Evolutionary conservation across 345 rosid genomes (phyloP), one percentile per base, ranked within the genome.

Genomic region (Pistacia integerrima): DNA sequence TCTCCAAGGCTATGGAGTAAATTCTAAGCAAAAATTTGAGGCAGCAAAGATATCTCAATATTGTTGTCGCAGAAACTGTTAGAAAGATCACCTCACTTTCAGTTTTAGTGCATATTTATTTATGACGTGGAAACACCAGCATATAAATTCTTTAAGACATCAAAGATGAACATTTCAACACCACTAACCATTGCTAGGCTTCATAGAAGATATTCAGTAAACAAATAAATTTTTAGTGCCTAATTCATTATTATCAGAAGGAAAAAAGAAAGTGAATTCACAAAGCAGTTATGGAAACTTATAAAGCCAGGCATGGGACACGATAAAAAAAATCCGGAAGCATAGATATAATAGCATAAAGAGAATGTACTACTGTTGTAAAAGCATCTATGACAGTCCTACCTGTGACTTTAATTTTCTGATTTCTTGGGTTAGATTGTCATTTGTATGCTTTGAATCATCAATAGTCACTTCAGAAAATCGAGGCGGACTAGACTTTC

Each of bases 351-450:
- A 51, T 30, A 22, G 30, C 65, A 46, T 12, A 22, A 25, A 33
- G 11, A 60, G n/a, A 44, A 68, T 30, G 49, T 36, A 58, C 18
- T 8, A 12, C 13, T 60, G 11, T 33, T 30, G 61, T 8, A 35
- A 25, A 49, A 44, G 38, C 36, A 52, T 44, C 46, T 25, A 62
- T 44, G 56, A 74, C 61, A 64, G 74, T 46, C 67, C 69, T 84
- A 94, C 97, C 91, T 87, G 95, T 67, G 86, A 86, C 83, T 87
- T 93, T 79, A 94, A 74, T 65, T 76, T 85, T 6, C 66, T 74
- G 77, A 93, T 83, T 73, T 89, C 95, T 81, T 87, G 90, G 73
- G 62, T 80, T 76, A 79, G 52, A 82, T 76, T 76, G 28, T 79
- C 91, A 82, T 79, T 89, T 58, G 76, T 82, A 38, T 84, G 82